phyloP scores from a whole-genome alignment of 1,284 basidiomycete genomes.

The Acaromyces ingoldii region DNA sequence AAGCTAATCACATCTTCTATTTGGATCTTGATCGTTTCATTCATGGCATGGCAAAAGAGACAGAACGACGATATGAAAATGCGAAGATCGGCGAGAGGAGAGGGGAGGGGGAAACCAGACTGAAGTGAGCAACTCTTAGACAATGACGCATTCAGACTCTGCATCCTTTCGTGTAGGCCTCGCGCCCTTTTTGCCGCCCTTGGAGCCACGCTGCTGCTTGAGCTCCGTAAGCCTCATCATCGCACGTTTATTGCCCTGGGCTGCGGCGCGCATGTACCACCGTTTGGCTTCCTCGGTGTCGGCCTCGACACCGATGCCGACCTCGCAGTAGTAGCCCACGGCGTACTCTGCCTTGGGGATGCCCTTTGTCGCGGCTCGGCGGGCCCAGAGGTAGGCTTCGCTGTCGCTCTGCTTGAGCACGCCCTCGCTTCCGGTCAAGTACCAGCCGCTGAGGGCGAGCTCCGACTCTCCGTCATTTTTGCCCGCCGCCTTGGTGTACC shows the following conservation, averaged over 20 bases:
- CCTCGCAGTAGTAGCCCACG: constrained; percentile 86
- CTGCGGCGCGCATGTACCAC: constrained; percentile 86
- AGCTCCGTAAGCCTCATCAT: constrained; percentile 87
- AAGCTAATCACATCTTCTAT: background rate
- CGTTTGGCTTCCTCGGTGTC: constrained; percentile 92
- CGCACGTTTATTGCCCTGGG: constrained; percentile 87
- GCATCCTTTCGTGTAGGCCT: constrained; percentile 30
- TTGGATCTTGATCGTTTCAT: background rate
- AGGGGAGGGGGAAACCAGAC: too few relatives aligned
- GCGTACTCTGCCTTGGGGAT: constrained; percentile 65
- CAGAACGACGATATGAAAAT: too few relatives aligned
- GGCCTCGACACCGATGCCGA: constrained; percentile 93
- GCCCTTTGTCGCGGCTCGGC: constrained; percentile 54
- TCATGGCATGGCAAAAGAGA: too few relatives aligned
- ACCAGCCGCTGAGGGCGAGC: constrained; percentile 94
- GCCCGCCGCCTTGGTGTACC: constrained; percentile 97
- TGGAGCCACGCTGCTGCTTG: constrained; percentile 48
- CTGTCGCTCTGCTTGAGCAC: constrained; percentile 95
- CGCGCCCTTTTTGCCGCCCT: constrained; percentile 26
- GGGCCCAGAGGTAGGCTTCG: constrained; percentile 72
- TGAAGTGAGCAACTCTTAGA: too few relatives aligned
- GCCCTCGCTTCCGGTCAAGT: constrained; percentile 73
- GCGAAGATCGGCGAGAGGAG: too few relatives aligned
- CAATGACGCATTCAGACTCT: background rate
- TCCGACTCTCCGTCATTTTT: constrained; percentile 92